Percentiles rank a stretch among this genome's conserved stretches.
Evolutionary conservation across 1,284 basidiomycete genomes (phyloP).

Genomic region (Trametes pubescens): DNA sequence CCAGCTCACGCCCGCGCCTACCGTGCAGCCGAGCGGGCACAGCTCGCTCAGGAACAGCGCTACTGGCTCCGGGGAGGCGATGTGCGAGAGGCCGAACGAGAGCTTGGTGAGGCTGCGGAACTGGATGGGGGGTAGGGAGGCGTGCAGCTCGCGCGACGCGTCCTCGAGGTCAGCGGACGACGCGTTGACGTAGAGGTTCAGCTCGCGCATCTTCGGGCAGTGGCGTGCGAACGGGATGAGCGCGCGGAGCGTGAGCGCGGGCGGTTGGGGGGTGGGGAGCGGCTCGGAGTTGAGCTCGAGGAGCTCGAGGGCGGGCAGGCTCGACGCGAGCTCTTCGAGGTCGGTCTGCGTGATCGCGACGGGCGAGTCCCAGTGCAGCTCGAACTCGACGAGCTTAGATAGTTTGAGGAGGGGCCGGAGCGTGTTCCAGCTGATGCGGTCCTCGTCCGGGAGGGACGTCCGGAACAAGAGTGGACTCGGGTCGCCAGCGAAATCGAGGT

Average conservation of each 20-base stretch:
- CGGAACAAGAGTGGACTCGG: conserved; percentile 23
- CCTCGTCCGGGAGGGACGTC: conserved; percentile 24
- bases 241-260: conserved; percentile 56
- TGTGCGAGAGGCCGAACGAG: conserved; percentile 58
- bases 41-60: conserved; percentile 64
- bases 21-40: conserved; percentile 48
- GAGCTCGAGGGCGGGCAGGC: conserved; percentile 57
- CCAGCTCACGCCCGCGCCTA: conserved; percentile 49
- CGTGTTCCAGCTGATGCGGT: conserved; percentile 53
- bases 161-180: conserved; percentile 39
- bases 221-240: conserved; percentile 61
- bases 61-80: conserved; percentile 49
- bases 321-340: conserved; percentile 56
- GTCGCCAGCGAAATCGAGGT: conserved; percentile 39
- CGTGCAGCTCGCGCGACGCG: conserved; percentile 16
- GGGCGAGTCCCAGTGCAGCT: conserved; percentile 61
- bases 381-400: conserved; percentile 55
- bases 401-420: conserved; percentile 59
- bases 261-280: conserved; percentile 38
- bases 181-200: conserved; percentile 62
- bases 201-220: conserved; percentile 57
- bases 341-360: conserved; percentile 55
- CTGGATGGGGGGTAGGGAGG: conserved; percentile 32
- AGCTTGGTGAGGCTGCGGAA: conserved; percentile 52
- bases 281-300: conserved; percentile 63